Percentiles rank a stretch among this genome's conserved stretches.
These are phyloP conservation scores for Cryptomeria japonica DNA, from an alignment of 75 land plant genomes.

Conservation along the genomic window DNA sequence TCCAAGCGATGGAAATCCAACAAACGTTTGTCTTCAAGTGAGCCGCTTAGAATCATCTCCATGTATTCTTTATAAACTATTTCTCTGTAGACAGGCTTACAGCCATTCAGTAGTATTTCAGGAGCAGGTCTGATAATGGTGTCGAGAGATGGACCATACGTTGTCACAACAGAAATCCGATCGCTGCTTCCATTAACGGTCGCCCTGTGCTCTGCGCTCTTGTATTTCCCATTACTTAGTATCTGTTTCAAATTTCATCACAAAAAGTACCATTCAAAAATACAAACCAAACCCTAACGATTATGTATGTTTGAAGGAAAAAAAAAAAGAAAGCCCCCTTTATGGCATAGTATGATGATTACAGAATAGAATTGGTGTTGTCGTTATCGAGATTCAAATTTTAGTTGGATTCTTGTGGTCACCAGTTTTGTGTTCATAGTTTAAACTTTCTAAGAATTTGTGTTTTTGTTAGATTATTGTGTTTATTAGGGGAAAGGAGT, in stretches of 20 bases:
- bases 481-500: no score
- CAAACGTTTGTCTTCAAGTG: not conserved
- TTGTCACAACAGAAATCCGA: constrained; percentile 22
- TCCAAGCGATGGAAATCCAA: not conserved
- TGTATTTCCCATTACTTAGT: constrained; percentile 30
- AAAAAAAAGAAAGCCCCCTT: no score
- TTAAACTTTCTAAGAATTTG: no score
- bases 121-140: constrained; percentile 6
- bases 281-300: not conserved
- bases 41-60: not conserved
- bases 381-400: no score
- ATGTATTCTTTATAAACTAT: constrained; percentile 14
- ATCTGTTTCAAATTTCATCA: constrained; percentile 12
- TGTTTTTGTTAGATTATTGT: no score
- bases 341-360: no score
- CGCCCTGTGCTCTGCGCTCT: constrained; percentile 31
- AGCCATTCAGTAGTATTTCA: not conserved
- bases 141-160: not conserved
- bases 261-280: not conserved
- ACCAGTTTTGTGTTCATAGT: no score
- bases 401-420: no score
- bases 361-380: no score
- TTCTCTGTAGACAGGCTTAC: constrained; percentile 6
- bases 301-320: no score
- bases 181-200: constrained; percentile 19